Base-by-base conservation (phyloP, 129 eudicot species). In the Artemisia tridentata region DNA sequence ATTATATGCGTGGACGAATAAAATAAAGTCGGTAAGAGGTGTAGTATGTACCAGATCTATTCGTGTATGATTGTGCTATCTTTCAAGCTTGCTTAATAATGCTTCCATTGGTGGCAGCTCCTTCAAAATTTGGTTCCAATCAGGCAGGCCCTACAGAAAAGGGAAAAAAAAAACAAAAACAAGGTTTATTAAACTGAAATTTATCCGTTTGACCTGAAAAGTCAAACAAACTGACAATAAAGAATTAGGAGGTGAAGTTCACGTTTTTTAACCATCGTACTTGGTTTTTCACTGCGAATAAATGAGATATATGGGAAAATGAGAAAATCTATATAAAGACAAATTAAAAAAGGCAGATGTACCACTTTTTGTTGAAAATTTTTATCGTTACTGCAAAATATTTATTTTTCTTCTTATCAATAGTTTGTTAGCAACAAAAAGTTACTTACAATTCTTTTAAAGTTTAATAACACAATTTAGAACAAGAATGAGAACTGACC, bases 91-190 rank as follows among this genome's bases (percentile, higher is more conserved):
- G 96, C 99, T 88, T 48, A 90, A 76, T 31, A 95, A 78, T 21
- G 85, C 91, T 50, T 95, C 99, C 95, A 84, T 84, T 59, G 87
- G 83, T n/a, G 99, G 99, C 78, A 95, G 65, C 69, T 95, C 99
- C 85, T 90, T 82, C 84, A 84, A 74, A 62, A 95, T 86, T 75
- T 88, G 86, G 78, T 79, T 79, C 99, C 99, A 95, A 80, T 90
- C 96, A 34, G 99, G 99, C 95, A 95, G 80, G 17, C 93, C 97
- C 92, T 89, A 53, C 18, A 29, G 34, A 29, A 27, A 27, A 15
- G n/a, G 5, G 19, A 43, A 20, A 31, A 14, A 49, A 19, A 49
- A 25, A 43, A 20, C 20, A 14, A 49, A 19, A 49, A 25, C 45
- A 23, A 11, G 15, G 56, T 73, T 9, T 4, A 11, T 27, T 29